Evolutionary conservation across 768 basidiomycete genomes (phyloP).

Genomic region (Symmetrospora coprosmae): DNA sequence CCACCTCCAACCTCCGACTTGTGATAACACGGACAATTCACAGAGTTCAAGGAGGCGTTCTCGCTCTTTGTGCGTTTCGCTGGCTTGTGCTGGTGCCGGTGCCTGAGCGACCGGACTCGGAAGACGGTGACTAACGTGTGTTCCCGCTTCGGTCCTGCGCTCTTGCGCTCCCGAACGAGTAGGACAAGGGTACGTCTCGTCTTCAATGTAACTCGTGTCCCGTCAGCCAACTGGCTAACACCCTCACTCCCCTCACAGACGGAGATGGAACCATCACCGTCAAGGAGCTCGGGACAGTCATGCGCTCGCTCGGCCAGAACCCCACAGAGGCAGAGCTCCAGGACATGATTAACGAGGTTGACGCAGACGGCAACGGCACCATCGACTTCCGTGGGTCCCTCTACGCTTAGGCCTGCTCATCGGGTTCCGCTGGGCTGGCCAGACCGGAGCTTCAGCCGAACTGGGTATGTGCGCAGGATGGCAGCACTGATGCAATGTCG

Average conservation of each 20-base stretch:
- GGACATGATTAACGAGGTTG: slow-evolving; percentile 92
- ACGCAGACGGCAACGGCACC: slow-evolving; percentile 72
- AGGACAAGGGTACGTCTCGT: slow-evolving; percentile 31
- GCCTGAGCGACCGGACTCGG: too few relatives aligned
- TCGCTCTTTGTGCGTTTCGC: slow-evolving; percentile 78
- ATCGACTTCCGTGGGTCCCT: slow-evolving; percentile 69
- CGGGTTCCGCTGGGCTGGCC: not conserved
- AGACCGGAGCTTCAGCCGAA: not conserved
- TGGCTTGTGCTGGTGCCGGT: not conserved
- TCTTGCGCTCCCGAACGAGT: not conserved
- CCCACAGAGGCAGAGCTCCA: slow-evolving; percentile 80
- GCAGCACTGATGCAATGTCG: too few relatives aligned
- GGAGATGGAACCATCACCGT: slow-evolving; percentile 88
- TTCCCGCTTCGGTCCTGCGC: not conserved
- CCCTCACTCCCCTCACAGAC: slow-evolving; percentile 42
- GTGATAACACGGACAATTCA: too few relatives aligned
- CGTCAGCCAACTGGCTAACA: not conserved
- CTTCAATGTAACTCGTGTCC: not conserved
- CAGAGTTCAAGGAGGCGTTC: slow-evolving; percentile 98
- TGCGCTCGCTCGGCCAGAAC: slow-evolving; percentile 85
- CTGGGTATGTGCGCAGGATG: not conserved
- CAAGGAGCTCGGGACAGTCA: slow-evolving; percentile 77
- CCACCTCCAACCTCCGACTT: too few relatives aligned
- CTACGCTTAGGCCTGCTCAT: not conserved
- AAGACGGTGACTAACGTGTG: slow-evolving; percentile 2